Conservation (phyloP, 2,329 filamentous ascomycete species). For the Aspergillus sp. region DNA sequence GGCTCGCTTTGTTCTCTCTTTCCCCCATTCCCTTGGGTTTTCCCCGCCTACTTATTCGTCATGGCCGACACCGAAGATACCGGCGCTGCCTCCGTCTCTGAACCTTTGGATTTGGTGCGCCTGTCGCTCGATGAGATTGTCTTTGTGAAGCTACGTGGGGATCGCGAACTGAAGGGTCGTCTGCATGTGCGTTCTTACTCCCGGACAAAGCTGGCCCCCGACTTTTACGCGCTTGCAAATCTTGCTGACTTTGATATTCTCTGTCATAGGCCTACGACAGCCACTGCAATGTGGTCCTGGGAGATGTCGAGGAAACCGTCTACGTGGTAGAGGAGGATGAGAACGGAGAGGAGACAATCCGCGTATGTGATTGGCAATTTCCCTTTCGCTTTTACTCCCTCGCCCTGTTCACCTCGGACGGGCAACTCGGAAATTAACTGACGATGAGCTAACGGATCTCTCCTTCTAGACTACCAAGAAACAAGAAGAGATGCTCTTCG, state of each 20-base stretch:
- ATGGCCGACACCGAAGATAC: constrained; percentile 87
- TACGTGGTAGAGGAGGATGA: constrained; percentile 88
- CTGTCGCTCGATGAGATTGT: constrained; percentile 93
- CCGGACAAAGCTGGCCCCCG: not conserved
- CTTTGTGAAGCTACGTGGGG: constrained; percentile 93
- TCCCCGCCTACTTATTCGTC: constrained; percentile 1
- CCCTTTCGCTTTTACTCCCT: not conserved
- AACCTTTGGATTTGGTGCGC: constrained; percentile 93
- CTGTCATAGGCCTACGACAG: constrained; percentile 83
- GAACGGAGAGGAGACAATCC: constrained; percentile 70
- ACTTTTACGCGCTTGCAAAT: not conserved
- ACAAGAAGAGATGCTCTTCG: constrained; percentile 98
- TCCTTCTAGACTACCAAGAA: constrained; percentile 77
- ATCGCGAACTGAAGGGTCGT: constrained; percentile 91
- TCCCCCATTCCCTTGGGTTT: not conserved
- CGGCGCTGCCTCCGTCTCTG: constrained; percentile 67
- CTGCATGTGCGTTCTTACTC: constrained; percentile 69
- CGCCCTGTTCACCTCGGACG: not conserved
- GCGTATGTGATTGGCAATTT: constrained; percentile 51
- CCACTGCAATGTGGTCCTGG: constrained; percentile 94
- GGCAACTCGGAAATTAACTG: not conserved
- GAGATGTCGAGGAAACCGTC: constrained; percentile 96
- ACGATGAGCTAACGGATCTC: constrained; percentile 1
- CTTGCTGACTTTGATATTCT: not conserved
- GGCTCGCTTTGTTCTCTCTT: not conserved